Conservation (phyloP, 768 basidiomycete genomes). For the Panus rudis region DNA sequence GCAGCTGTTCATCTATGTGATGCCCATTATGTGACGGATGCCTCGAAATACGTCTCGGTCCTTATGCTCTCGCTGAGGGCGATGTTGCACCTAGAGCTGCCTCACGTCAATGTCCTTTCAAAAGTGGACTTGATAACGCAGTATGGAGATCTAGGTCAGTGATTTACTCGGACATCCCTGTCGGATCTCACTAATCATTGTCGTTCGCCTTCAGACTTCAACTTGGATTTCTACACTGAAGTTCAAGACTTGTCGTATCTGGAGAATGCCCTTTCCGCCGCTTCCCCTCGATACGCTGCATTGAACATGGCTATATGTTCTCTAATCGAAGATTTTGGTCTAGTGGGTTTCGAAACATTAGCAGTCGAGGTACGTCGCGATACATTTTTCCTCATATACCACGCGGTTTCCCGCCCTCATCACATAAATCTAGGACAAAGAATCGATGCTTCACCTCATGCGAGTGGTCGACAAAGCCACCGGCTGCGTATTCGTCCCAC, state of each 20-base stretch:
- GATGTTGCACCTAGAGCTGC: constrained; percentile 98
- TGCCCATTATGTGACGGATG: constrained; percentile 94
- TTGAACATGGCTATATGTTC: constrained; percentile 89
- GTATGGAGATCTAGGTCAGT: constrained; percentile 86
- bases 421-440: constrained; percentile 63
- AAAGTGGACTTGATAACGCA: constrained; percentile 89
- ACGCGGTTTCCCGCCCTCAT: neutral
- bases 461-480: constrained; percentile 84
- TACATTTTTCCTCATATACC: neutral
- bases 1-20: constrained; percentile 95
- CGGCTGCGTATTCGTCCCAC: constrained; percentile 83
- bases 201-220: constrained; percentile 63
- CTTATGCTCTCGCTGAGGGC: constrained; percentile 87
- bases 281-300: constrained; percentile 63
- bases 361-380: constrained; percentile 76
- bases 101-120: constrained; percentile 94
- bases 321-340: constrained; percentile 85
- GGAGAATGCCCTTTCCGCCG: constrained; percentile 59
- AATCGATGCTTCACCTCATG: constrained; percentile 87
- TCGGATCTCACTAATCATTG: neutral
- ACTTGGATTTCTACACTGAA: constrained; percentile 96
- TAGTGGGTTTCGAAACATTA: constrained; percentile 94
- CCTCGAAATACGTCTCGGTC: constrained; percentile 90
- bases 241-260: constrained; percentile 93
- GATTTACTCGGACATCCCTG: neutral